phyloP scores from a whole-genome alignment of 257 asterid genomes.

The Rauvolfia tetraphylla region DNA sequence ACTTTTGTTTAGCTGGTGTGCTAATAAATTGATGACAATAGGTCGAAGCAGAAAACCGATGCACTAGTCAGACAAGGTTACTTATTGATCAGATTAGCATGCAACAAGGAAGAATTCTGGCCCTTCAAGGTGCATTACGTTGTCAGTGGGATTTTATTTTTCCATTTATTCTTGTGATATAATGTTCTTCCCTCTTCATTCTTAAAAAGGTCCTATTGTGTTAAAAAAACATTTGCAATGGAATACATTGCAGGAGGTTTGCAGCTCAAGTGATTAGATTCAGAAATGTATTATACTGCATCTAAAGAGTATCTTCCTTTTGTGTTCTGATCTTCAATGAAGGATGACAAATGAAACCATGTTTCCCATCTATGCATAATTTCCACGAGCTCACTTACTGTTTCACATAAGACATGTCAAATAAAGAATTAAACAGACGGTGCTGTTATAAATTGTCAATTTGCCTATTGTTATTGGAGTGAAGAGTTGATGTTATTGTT shows the following conservation, averaged over 20 bases:
- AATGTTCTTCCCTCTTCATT: constrained; percentile 6
- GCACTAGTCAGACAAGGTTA: constrained; percentile 73
- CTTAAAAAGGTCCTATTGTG: constrained; percentile 9
- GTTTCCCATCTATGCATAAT: not conserved
- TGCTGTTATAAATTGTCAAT: not conserved
- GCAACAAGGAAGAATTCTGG: constrained; percentile 67
- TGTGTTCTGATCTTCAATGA: not conserved
- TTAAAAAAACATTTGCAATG: not conserved
- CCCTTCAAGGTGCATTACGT: constrained; percentile 71
- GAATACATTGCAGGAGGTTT: not conserved
- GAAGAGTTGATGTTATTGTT: not conserved
- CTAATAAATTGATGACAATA: constrained; percentile 31
- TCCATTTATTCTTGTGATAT: constrained; percentile 2
- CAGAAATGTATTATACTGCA: not conserved
- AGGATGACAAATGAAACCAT: not conserved
- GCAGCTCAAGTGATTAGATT: not conserved
- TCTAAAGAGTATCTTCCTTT: not conserved
- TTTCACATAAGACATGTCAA: not conserved
- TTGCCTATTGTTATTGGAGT: not conserved
- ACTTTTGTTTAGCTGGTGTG: constrained; percentile 4
- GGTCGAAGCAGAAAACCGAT: constrained; percentile 93
- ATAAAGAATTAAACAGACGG: not conserved
- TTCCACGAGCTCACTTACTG: not conserved
- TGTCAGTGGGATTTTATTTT: constrained; percentile 11
- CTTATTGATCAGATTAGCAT: constrained; percentile 81